Evolutionary conservation across 2,329 filamentous ascomycete species (phyloP), one percentile per base, ranked within the genome.

Genomic region (Colletotrichum destructivum): DNA sequence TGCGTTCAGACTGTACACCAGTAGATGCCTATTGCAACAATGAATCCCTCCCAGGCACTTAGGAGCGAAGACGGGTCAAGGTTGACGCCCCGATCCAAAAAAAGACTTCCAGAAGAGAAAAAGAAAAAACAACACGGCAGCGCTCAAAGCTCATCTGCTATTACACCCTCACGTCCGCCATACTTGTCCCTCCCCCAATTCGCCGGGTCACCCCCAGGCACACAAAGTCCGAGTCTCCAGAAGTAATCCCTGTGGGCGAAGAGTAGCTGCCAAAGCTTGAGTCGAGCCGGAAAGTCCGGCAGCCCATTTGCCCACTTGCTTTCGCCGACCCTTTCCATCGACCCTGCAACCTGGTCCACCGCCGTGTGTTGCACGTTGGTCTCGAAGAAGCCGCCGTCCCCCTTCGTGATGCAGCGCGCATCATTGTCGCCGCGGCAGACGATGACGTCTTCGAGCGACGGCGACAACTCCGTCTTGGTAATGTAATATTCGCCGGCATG

Each of bases 191-290:
- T 83, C 21, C 86, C 89, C 92, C 92, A 93, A 75, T 93, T 88
- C 56, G 85, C 84, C 3, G 91, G 91, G 79, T 93, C 92, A 15
- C 93, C 93, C 15, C 93, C 93, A 0, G 96, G 95, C 2, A 98
- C 86, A 82, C 96, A 99, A 42, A 98, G 84, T 0, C 96, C 96
- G 64, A 99, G 82, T 68, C 96, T 88, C 94, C 94, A 97, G 82
- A 99, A 98, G 81, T 99, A 99, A 83, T 99, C 96, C 49, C 96
- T 87, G 83, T 99, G 96, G 1, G 95, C 93, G 81, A 97, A 97
- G 78, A 98, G 92, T 9, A 98, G 84, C 82, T 98, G 91, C 94
- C 96, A 98, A n/a, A 97, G 88, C 80, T 92, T 93, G 76, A 95
- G 80, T 81, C 88, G 81, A 77, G 75, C 88, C 79, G 77, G 91